Evolutionary conservation across 176 grass and related monocot genomes (phyloP), one percentile per base, ranked within the genome.

Genomic region (Melocanna baccifera): DNA sequence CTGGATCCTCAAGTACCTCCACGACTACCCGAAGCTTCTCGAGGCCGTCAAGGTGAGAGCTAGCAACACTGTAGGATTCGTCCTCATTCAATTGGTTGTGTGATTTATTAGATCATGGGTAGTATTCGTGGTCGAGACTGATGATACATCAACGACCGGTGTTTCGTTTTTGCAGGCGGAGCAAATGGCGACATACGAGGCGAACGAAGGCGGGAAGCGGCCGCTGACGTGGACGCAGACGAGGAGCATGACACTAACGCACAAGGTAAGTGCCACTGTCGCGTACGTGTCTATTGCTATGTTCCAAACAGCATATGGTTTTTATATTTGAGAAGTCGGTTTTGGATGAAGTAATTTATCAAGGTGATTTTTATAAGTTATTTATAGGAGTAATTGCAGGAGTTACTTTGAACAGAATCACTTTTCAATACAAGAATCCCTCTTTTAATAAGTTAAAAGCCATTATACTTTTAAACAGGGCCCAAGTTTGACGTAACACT

Each of bases 221-320:
- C 76, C 84, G 56, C 58, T 94, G 87, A 91, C 87, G 75, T 94
- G 92, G 92, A 12, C 84, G 28, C 89, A 91, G n/a, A 87, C 83
- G 5, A 91, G 81, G 86, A 82, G 22, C 70, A 91, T 94, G 92
- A 15, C 78, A 8, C 36, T 94, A 4, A 91, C 92, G 15, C 70
- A 91, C 30, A 84, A 59, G 80, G 92, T 91, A 66, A 11, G 61
- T 62, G 69, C 0, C 12, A 43, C 23, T 4, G 68, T 28, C 26
- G 13, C 22, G 3, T 29, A 22, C 47, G 48, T 55, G 52, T 36
- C 34, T 36, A 36, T 4, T 3, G 34, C 5, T 4, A 5, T 36
- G 5, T 36, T 36, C 4, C 34, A 36, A 36, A 5, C 4, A 4
- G 0, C 0, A 0, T 36, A 3, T 36, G 34, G 5, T 36, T 36